Base-by-base conservation (phyloP, 2,329 filamentous ascomycete species). In the Diaporthe sp. region DNA sequence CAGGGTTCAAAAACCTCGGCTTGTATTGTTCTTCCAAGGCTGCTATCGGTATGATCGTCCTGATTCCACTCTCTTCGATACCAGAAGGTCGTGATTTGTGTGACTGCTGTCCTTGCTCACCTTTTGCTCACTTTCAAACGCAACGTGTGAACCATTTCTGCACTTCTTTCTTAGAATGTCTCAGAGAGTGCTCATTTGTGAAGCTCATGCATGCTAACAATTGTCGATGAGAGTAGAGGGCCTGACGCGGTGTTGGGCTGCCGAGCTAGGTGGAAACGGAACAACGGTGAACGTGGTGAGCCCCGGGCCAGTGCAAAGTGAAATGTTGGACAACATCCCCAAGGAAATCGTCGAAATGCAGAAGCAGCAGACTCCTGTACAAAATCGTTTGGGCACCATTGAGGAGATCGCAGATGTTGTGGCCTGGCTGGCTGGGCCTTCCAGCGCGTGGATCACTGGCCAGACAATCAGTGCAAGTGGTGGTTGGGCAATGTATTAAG, bases 281-380 rank as follows among this genome's bases (percentile, higher is more conserved):
- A 89, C 89, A 74, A 92, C 90, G 0, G 90, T 91, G 35, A 93
- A 93, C 77, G 85, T 86, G 0, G 87, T 93, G 3, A 87, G 87
- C 28, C 90, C 90, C 0, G 91, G 91, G 0, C 90, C 91, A 0
- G 88, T 91, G 8, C 82, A 88, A 81, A 91, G 86, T 40, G 89
- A 91, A 10, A 87, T 93, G 86, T 79, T 92, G 33, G 86, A 87
- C 22, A 84, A 87, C 22, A 87, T 91, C 17, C 86, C 87, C 0
- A 79, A 83, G 71, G 85, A 87, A 0, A 82, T 90, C 17, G 82
- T 90, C 3, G 84, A 87, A 40, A 82, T 84, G 78, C 87, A 91
- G 80, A 86, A 84, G 81, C 82, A 84, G 75, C 81, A 82, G 28
- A 92, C 89, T 8, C 85, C 88, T 0, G 83, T 91, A 0, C 82